Conservation (phyloP, 345 rosid genomes). For the Rhodamnia rubescens region DNA sequence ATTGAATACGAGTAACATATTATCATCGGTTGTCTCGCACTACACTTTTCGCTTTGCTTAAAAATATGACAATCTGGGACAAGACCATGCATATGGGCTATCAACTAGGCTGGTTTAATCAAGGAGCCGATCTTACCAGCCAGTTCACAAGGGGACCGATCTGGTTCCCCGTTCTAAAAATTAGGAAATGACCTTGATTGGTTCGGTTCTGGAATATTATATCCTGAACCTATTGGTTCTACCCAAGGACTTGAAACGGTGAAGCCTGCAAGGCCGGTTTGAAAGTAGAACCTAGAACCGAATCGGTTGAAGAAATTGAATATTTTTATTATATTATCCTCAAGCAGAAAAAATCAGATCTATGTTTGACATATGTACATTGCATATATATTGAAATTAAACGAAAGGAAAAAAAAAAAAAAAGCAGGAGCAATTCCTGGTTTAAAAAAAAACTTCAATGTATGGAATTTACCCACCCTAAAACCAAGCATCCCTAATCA, state of each 20-base stretch:
- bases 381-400: not conserved
- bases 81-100: not conserved
- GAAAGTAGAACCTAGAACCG: not conserved
- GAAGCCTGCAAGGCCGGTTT: not conserved
- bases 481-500: not conserved
- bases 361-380: not conserved
- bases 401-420: not conserved
- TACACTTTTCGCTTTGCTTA: not conserved
- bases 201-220: not conserved
- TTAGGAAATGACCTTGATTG: fast-evolving
- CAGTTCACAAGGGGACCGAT: not conserved
- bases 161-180: not conserved
- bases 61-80: not conserved
- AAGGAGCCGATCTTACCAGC: not conserved
- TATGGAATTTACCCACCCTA: fast-evolving
- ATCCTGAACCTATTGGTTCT: fast-evolving
- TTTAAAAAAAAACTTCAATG: not conserved
- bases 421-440: fast-evolving
- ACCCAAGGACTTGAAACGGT: not conserved
- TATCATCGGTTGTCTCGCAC: not conserved
- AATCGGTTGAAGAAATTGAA: not conserved
- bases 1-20: not conserved
- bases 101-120: not conserved
- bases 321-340: not conserved
- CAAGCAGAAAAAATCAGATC: not conserved